Base-by-base conservation (phyloP, 345 rosid genomes). In the Kernera saxatilis region DNA sequence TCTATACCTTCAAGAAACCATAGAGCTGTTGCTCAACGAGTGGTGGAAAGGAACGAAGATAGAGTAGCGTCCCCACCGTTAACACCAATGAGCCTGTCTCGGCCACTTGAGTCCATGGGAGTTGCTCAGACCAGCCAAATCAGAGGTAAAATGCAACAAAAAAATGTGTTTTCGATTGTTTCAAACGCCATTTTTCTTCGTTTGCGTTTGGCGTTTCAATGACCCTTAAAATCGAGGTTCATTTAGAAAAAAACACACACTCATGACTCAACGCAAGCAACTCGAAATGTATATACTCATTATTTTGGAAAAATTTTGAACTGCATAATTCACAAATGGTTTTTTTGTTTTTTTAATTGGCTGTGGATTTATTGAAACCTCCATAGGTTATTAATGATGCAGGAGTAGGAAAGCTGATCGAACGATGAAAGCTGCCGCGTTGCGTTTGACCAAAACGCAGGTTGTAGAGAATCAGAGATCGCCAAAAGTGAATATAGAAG, bases 1-100 rank as follows among this genome's bases (percentile, higher is more conserved):
- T 95, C 97, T 64, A 88, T 84, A 78, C 98, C 94, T 58, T 86
- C 98, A 13, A 84, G 91, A 49, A 81, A 84, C 83, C 88, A 86
- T 58, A 92, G 92, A 83, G 85, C 86, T 22, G 70, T 74, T 79
- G 77, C 87, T 39, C 59, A 77, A 43, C 84, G 84, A 27, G 79
- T 71, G 33, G 72, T 73, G 3, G 76, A 77, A 27, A 83, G 84
- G 49, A 81, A 37, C 44, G 84, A 70, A 32, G 86, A 78, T 15
- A 35, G 40, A 55, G 75, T 79, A 40, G 73, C 80, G 45, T 92
- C 98, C 52, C 98, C 98, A 6, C 96, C 97, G 13, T 50, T 90
- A 75, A 88, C 91, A 3, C 97, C 97, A 15, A 87, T 91, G 59
- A 82, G 84, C 71, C 80, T 88, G 14, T 62, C 79, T 48, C 33